Evolutionary conservation across 371 early-diverging fungal species (phyloP), one percentile per base, ranked within the genome.

Genomic region (Syncephalastrum contaminatum): DNA sequence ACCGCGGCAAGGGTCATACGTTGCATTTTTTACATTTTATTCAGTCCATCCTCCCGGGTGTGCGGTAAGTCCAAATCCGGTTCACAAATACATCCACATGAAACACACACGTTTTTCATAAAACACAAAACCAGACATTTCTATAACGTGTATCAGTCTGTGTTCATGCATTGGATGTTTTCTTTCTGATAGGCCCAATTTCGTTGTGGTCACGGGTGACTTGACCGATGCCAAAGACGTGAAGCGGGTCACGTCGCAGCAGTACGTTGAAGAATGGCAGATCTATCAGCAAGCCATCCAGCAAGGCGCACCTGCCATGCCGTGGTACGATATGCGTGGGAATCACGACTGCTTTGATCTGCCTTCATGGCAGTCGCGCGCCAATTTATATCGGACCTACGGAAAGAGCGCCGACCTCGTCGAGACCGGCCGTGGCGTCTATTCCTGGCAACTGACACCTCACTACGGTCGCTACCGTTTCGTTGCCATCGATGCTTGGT

Each of bases 321-420:
- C 62, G 58, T 94, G 89, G 85, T 89, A 84, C 67, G 96, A 95
- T 71, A 81, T 88, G 64, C 80, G 95, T n/a, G 96, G 92, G 4
- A 89, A 91, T 60, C 91, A 92, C 63, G 92, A 92, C 56, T 87
- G 88, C 62, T 94, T 93, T 68, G 82, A 93, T 63, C 82, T 93
- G 4, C 81, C 79, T 15, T 77, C 74, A 13, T 86, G 80, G 73
- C 58, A 79, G 24, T 79, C 85, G 48, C 53, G 70, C 1, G 65
- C 75, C 36, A 93, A 94, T 66, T 73, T 83, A 53, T 93, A 73
- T 61, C 66, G 64, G 21, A 54, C 67, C 12, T 77, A 86, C 59
- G 82, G 87, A 25, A 52, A 65, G 30, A 75, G 85, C 77, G 15
- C 67, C 55, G 43, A 64, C 62, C 44, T 65, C 20, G 25, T 72